phyloP scores from a whole-genome alignment of 805 yeast genomes.

The Metschnikowia santaceciliae region DNA sequence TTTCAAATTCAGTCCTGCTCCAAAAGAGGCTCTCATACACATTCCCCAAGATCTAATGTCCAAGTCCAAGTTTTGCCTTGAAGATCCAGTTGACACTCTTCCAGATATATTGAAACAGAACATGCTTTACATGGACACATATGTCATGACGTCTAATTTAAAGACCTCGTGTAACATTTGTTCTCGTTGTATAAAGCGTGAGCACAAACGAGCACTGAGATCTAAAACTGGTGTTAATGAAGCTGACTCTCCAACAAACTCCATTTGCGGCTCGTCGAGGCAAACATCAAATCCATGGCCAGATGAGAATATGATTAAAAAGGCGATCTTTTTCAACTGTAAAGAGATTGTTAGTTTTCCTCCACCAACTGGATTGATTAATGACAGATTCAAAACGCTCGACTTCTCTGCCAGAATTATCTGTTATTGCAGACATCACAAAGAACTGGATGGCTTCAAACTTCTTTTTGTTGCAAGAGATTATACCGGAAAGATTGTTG shows the following conservation, averaged over 20 bases:
- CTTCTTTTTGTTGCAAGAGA: constrained; percentile 66
- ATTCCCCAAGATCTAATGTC: constrained; percentile 85
- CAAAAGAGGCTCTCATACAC: constrained; percentile 67
- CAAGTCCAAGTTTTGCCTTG: constrained; percentile 75
- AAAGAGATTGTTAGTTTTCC: constrained; percentile 80
- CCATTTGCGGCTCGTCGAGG: constrained; percentile 26
- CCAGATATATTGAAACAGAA: constrained; percentile 42
- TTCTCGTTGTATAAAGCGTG: constrained; percentile 84
- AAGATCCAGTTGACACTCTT: constrained; percentile 45
- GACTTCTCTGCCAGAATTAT: constrained; percentile 72
- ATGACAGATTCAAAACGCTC: constrained; percentile 32
- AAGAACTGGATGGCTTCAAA: constrained; percentile 80
- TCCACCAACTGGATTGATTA: constrained; percentile 45
- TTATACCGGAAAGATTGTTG: constrained; percentile 57
- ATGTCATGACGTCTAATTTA: constrained; percentile 60
- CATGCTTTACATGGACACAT: constrained; percentile 69
- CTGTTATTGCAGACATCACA: constrained; percentile 95
- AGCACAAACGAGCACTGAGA: constrained; percentile 89
- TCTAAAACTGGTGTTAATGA: constrained; percentile 60
- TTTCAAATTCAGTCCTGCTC: constrained; percentile 69
- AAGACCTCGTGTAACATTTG: constrained; percentile 67
- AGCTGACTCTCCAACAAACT: constrained; percentile 11
- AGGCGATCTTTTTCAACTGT: constrained; percentile 88
- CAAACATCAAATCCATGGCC: constrained; percentile 69
- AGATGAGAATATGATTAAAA: constrained; percentile 65